phyloP scores from a whole-genome alignment of 257 asterid genomes.

The Solanum commersonii region DNA sequence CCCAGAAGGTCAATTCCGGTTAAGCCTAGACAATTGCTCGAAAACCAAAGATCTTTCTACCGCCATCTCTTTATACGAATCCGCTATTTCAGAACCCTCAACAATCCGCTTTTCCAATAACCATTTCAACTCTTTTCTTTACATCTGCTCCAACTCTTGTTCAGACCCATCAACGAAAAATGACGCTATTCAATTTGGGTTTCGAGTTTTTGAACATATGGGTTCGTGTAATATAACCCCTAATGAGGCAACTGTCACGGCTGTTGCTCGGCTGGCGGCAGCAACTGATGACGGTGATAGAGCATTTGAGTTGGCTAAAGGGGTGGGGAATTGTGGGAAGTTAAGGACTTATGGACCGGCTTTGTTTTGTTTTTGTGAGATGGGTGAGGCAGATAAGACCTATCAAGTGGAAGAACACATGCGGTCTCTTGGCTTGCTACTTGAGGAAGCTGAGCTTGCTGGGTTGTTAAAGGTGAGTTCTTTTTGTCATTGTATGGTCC shows the following conservation, averaged over 20 bases:
- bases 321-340: constrained; percentile 50
- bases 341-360: constrained; percentile 78
- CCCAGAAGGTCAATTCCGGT: constrained; percentile 74
- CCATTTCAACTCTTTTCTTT: constrained; percentile 75
- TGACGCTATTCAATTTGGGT: constrained; percentile 68
- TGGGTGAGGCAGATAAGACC: constrained; percentile 61
- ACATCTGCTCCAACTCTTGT: constrained; percentile 64
- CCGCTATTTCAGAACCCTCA: constrained; percentile 24
- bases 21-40: constrained; percentile 55
- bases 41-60: constrained; percentile 57
- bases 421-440: constrained; percentile 44
- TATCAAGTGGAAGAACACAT: constrained; percentile 69
- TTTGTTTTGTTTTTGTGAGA: constrained; percentile 48
- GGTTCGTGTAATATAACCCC: constrained; percentile 28
- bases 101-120: constrained; percentile 29
- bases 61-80: constrained; percentile 64
- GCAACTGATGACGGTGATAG: constrained; percentile 71
- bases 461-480: constrained; percentile 58
- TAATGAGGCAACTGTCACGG: constrained; percentile 79
- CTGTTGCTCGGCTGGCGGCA: constrained; percentile 72
- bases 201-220: constrained; percentile 41
- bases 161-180: constrained; percentile 25
- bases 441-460: constrained; percentile 75
- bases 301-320: constrained; percentile 74
- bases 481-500: background rate